Percentiles rank a stretch among this genome's conserved stretches.
Conservation (phyloP, 306 rosid genomes). For the Boehmeria nivea region DNA sequence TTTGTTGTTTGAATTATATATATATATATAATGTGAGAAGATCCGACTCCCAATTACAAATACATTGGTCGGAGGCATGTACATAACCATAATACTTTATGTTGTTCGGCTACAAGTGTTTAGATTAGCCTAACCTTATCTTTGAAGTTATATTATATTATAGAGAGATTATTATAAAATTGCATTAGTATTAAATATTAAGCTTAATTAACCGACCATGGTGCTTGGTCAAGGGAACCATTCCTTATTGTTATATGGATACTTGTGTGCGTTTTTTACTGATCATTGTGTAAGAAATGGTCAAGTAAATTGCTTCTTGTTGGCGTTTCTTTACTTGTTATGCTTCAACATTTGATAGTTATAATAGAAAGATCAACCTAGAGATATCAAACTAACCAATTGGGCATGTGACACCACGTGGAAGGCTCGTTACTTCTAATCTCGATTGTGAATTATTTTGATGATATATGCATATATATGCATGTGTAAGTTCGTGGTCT, state of each 20-base stretch:
- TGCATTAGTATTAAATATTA: no score
- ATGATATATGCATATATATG: neutral
- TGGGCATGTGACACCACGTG: slow-evolving; percentile 74
- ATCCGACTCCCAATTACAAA: no score
- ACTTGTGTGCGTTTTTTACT: no score
- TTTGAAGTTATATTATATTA: neutral
- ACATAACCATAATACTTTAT: neutral
- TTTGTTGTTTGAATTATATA: no score
- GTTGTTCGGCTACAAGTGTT: slow-evolving; percentile 16
- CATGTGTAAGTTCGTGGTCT: slow-evolving; percentile 1
- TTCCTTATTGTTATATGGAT: no score
- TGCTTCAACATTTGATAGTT: neutral
- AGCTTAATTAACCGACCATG: no score
- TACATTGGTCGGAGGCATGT: slow-evolving; percentile 35
- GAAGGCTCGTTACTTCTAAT: slow-evolving; percentile 27
- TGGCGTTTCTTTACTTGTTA: no score
- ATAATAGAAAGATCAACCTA: slow-evolving; percentile 15
- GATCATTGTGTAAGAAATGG: no score
- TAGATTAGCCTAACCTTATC: slow-evolving; percentile 42
- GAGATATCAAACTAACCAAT: slow-evolving; percentile 2
- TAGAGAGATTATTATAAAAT: no score
- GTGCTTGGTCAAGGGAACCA: no score
- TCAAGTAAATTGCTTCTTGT: no score
- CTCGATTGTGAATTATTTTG: neutral
- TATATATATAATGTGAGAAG: no score